Base-by-base conservation (phyloP, 179 eudicot species). In the Gypsophila paniculata region DNA sequence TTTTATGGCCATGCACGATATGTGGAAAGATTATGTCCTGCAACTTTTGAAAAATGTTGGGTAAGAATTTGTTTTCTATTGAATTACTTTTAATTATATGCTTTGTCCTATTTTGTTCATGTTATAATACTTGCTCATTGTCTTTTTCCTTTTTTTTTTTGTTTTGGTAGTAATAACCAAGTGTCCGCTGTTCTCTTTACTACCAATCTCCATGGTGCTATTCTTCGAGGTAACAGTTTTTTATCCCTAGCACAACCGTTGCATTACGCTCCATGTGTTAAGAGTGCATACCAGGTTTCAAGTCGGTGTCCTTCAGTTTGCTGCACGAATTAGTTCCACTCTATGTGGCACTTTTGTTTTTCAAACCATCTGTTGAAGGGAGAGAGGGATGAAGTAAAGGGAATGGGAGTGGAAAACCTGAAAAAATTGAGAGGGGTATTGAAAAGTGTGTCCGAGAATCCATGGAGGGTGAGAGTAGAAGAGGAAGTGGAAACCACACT, bases 131-230 rank as follows among this genome's bases (percentile, higher is more conserved):
- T 61, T 65, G 21, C 38, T 65, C 7, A 74, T 58, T 32, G 0
- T 8, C 39, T 48, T 34, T 26, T n/a, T n/a, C n/a, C n/a, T n/a
- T n/a, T 18, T 10, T n/a, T 18, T 65, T 75, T 57, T 73, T 21
- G 13, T 68, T 68, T 61, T 81, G 75, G 79, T 84, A 91, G 98
- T 84, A 89, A 80, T 76, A 84, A 85, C 74, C 86, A 92, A 63
- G 70, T 86, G 76, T 87, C 96, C 23, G 86, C 84, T 23, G 75
- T 86, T 77, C 94, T 93, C 52, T 84, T 87, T 69, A 80, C 78
- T 79, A 97, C 96, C 36, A 95, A 91, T 80, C 80, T 93, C 71
- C 98, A 91, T 70, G 98, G 98, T 78, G 91, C 98, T 68, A 73
- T 89, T 75, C 79, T 93, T 79, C 77, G 87, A 86, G 93, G 97